These are phyloP conservation scores for Monilinia fructicola DNA, from an alignment of 2,329 filamentous ascomycete species.

Conservation along the genomic window DNA sequence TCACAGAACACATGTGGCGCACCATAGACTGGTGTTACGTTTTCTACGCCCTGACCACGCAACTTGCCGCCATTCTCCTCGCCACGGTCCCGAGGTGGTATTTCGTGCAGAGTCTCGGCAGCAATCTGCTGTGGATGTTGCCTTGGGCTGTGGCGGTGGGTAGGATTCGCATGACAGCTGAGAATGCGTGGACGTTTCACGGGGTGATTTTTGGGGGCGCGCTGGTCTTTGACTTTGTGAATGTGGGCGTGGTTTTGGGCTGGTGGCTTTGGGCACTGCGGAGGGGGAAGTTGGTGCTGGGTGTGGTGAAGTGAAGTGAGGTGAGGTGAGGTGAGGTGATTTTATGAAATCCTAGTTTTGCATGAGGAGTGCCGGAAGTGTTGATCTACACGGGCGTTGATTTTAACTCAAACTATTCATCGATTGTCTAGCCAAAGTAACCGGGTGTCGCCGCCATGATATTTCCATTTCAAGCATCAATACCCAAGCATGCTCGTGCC, in stretches of 20 bases:
- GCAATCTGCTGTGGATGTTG: slow-evolving; percentile 67
- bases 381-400: no score
- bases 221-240: slow-evolving; percentile 62
- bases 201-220: slow-evolving; percentile 66
- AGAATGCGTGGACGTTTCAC: slow-evolving; percentile 66
- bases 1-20: slow-evolving; percentile 61
- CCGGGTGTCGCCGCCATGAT: no score
- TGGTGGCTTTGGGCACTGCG: slow-evolving; percentile 29
- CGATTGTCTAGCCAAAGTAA: no score
- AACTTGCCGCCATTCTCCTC: slow-evolving; percentile 63
- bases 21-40: slow-evolving; percentile 67
- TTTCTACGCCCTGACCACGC: slow-evolving; percentile 64
- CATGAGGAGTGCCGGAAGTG: no score
- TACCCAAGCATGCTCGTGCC: no score
- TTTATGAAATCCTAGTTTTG: no score
- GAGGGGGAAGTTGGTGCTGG: slow-evolving; percentile 24
- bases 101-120: slow-evolving; percentile 63
- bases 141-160: slow-evolving; percentile 68
- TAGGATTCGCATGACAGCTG: slow-evolving; percentile 47
- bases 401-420: no score
- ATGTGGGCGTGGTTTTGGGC: slow-evolving; percentile 28
- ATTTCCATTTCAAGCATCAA: no score
- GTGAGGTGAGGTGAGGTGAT: neutral
- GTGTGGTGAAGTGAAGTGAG: neutral
- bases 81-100: slow-evolving; percentile 65